phyloP scores from a whole-genome alignment of 208 protist genomes.

The Wallacemonas sp. region DNA sequence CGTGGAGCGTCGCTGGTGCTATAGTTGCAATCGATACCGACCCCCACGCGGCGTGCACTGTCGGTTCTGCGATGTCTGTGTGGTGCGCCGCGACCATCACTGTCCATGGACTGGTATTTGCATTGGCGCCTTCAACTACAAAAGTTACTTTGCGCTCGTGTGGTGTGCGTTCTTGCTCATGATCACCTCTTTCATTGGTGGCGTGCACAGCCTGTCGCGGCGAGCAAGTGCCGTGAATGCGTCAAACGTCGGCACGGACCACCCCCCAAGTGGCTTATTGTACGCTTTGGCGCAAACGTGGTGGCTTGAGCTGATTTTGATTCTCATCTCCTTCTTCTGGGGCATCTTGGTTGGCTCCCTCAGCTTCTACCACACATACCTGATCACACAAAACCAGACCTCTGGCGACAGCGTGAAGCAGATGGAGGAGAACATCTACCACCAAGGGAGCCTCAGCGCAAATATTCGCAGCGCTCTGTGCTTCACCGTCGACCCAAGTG shows the following conservation, averaged over 20 bases:
- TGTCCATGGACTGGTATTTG: constrained; percentile 92
- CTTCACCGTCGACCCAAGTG: constrained; percentile 6
- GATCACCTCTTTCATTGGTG: constrained; percentile 45
- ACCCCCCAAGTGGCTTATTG: constrained; percentile 24
- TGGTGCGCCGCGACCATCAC: constrained; percentile 90
- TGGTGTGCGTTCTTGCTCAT: constrained; percentile 47
- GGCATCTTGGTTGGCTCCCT: constrained; percentile 44
- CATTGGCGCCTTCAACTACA: constrained; percentile 88
- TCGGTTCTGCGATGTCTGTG: constrained; percentile 85
- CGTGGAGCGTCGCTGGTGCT: constrained; percentile 81
- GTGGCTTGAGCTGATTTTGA: constrained; percentile 62
- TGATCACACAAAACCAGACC: constrained; percentile 69
- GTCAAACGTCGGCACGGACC: neutral
- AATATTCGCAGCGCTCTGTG: constrained; percentile 50
- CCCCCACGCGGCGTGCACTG: constrained; percentile 85
- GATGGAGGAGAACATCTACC: constrained; percentile 48
- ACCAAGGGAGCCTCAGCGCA: constrained; percentile 40
- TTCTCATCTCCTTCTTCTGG: constrained; percentile 47
- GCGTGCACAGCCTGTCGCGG: constrained; percentile 47
- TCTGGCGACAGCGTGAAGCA: constrained; percentile 47
- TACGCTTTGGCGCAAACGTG: constrained; percentile 60
- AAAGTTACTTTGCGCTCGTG: constrained; percentile 66
- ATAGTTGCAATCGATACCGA: constrained; percentile 79
- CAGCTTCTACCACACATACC: constrained; percentile 60
- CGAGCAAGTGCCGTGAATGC: constrained; percentile 15